These are phyloP conservation scores for Talaromyces sp. DNA, from an alignment of 2,329 filamentous ascomycete genomes.

Conservation along the genomic window DNA sequence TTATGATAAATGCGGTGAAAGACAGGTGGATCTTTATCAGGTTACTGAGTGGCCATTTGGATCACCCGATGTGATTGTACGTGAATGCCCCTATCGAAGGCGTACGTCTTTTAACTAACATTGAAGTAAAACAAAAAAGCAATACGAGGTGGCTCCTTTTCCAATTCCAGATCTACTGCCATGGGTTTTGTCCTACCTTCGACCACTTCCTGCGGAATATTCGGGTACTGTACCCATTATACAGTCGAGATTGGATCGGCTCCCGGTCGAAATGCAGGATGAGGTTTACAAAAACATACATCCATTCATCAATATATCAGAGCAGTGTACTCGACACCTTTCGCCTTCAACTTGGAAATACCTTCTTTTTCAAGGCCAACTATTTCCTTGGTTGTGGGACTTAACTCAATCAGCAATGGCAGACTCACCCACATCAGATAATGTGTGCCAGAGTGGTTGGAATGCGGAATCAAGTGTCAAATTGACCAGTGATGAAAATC, in stretches of 20 bases:
- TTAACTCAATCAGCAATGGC: not conserved
- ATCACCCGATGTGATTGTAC: not conserved
- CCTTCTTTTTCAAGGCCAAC: not conserved
- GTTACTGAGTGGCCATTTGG: constrained; percentile 2
- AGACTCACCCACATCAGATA: not conserved
- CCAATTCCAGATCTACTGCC: not conserved
- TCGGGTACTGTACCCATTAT: not conserved
- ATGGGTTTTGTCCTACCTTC: not conserved
- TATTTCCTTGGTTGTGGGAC: constrained; percentile 4
- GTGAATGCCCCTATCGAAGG: not conserved
- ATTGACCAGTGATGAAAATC: not conserved
- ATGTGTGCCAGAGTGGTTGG: not conserved
- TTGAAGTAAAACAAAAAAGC: not conserved
- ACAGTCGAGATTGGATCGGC: not conserved
- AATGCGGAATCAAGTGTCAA: not conserved
- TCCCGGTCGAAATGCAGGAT: not conserved
- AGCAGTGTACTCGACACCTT: not conserved
- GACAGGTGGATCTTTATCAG: not conserved
- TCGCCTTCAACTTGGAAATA: not conserved
- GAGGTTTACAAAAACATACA: not conserved
- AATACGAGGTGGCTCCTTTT: not conserved
- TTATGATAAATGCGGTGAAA: not conserved
- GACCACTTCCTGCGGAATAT: not conserved
- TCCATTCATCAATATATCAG: not conserved
- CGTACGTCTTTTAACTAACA: not conserved